Percentiles rank a stretch among this genome's conserved stretches.
Conservation (phyloP, 306 rosid species). For the Fagus crenata region DNA sequence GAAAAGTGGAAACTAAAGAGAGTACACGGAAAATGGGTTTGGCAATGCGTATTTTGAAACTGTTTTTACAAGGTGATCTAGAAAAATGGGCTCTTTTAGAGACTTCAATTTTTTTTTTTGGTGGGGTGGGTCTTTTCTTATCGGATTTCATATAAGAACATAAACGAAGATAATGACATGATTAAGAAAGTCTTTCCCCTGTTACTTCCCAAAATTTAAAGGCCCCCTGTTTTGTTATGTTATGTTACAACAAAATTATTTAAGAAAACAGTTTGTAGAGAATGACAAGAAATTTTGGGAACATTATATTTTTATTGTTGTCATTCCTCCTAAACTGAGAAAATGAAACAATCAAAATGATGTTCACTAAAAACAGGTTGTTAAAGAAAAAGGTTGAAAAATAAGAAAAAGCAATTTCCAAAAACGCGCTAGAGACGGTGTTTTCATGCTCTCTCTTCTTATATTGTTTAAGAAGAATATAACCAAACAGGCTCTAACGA, state of each 20-base stretch:
- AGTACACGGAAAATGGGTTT: background rate
- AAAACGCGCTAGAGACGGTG: background rate
- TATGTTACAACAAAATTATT: too few relatives aligned
- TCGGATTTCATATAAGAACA: background rate
- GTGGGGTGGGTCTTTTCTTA: conserved; percentile 1
- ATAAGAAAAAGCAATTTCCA: background rate
- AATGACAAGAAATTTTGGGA: background rate
- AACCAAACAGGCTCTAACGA: background rate
- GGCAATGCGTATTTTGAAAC: conserved; percentile 11
- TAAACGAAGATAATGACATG: background rate
- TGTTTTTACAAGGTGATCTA: background rate
- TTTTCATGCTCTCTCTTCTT: background rate
- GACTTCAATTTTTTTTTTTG: background rate
- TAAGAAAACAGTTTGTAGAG: background rate
- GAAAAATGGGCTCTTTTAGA: conserved; percentile 21
- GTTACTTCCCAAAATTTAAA: background rate
- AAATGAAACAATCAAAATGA: background rate
- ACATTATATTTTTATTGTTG: background rate
- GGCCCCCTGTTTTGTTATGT: background rate
- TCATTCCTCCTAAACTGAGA: background rate
- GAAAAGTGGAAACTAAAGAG: conserved; percentile 13
- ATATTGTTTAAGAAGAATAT: background rate
- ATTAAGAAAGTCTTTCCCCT: conserved; percentile 4
- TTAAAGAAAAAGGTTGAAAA: background rate
- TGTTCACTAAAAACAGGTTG: background rate